Percentiles rank a stretch among this genome's conserved stretches.
These are phyloP conservation scores for Nicotiana noctiflora DNA, from an alignment of 257 asterid genomes.

Conservation along the genomic window DNA sequence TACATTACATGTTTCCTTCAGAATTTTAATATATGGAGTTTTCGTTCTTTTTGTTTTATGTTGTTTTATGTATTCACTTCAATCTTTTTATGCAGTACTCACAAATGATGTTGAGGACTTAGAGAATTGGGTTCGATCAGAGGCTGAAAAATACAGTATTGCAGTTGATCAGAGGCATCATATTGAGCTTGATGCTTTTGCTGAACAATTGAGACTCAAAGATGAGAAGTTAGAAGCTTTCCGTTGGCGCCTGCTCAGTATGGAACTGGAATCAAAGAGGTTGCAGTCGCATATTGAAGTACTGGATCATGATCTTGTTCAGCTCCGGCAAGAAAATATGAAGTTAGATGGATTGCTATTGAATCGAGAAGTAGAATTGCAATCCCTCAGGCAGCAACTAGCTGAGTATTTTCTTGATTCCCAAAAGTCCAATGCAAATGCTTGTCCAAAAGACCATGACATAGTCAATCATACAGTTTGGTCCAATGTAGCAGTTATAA, in stretches of 20 bases:
- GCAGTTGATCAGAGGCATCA: slow-evolving; percentile 49
- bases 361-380: slow-evolving; percentile 59
- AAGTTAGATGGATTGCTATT: slow-evolving; percentile 45
- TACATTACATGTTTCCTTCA: neutral
- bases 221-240: slow-evolving; percentile 72
- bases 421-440: slow-evolving; percentile 40
- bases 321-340: slow-evolving; percentile 54
- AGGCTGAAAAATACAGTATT: slow-evolving; percentile 38
- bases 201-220: slow-evolving; percentile 70
- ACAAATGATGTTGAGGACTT: slow-evolving; percentile 37
- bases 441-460: slow-evolving; percentile 29
- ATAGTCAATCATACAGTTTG: slow-evolving; percentile 42
- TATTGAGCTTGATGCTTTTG: slow-evolving; percentile 72
- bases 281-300: slow-evolving; percentile 51
- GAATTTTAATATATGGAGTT: neutral
- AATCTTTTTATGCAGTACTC: slow-evolving; percentile 8
- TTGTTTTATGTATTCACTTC: neutral
- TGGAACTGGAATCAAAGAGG: slow-evolving; percentile 75
- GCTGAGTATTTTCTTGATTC: slow-evolving; percentile 41
- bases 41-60: neutral
- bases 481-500: slow-evolving; percentile 69
- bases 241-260: slow-evolving; percentile 70
- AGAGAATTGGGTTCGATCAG: slow-evolving; percentile 50
- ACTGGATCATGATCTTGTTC: slow-evolving; percentile 42
- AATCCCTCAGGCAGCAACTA: slow-evolving; percentile 52